Evolutionary conservation across 176 grass and related monocot species (phyloP), one percentile per base, ranked within the genome.

Genomic region (Musa beccarii): DNA sequence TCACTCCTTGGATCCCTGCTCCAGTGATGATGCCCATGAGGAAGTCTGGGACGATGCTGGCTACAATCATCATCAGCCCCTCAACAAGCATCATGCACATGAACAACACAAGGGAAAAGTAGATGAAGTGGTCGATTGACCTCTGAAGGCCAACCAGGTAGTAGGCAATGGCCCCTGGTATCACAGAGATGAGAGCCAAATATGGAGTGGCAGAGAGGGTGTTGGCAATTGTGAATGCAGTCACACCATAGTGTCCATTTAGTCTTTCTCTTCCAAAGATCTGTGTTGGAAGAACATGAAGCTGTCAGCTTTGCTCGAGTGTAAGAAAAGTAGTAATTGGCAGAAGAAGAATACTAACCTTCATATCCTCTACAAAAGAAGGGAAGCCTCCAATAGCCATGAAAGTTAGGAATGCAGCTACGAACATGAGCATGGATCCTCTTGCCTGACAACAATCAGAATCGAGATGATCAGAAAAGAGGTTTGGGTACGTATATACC

Each of bases 371-470:
- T 14, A 91, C 83, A 53, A 91, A 87, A 19, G 89, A 91, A 14
- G 89, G 89, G 83, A 91, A 91, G 50, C 89, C 89, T 51, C 89
- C 89, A 51, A 91, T 91, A 24, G 89, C 85, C 89, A 91, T 91
- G 10, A 91, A 76, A 8, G 89, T 87, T 49, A 91, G 77, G 73
- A 91, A 81, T 54, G 69, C 49, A 16, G 22, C 64, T 9, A 65
- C 79, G 63, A 83, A 91, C 85, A 87, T 83, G 59, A 91, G 78
- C 70, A 91, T 85, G 26, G 89, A 85, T n/a, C 77, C 81, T 81
- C 89, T 81, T 1, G 82, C 72, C 89, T 91, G 79, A 10, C 13
- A 9, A 65, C 3, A 14, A 64, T 63, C 16, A 74, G 10, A 15
- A 25, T 11, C 24, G 21, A 73, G 69, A 53, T 50, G 16, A 43